Percentiles rank a stretch among this genome's conserved stretches.
Conservation (phyloP, 2,329 filamentous ascomycete genomes). For the Fusarium robinianum region DNA sequence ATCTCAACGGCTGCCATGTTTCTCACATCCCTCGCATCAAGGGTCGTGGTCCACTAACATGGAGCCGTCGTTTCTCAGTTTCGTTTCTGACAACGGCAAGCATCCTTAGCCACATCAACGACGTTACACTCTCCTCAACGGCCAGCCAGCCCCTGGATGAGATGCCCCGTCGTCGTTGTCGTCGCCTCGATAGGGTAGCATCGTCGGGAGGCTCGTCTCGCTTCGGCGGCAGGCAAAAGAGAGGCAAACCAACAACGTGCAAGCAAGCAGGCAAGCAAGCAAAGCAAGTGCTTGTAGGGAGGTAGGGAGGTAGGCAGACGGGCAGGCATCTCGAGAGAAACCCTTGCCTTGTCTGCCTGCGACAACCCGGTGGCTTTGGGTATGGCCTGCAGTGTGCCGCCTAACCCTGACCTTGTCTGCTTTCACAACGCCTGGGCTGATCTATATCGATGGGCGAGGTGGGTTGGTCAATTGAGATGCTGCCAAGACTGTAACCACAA, state of each 20-base stretch:
- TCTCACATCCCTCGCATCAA: neutral
- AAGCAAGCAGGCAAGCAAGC: conserved; percentile 5
- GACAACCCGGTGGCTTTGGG: conserved; percentile 1
- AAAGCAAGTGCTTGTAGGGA: neutral
- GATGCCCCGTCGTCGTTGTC: too few relatives aligned
- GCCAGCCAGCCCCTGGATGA: conserved; percentile 26
- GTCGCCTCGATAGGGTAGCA: conserved; percentile 21
- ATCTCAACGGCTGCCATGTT: conserved; percentile 8
- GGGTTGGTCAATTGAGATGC: conserved; percentile 11
- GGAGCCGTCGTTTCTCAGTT: conserved; percentile 4
- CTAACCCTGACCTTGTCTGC: conserved; percentile 11
- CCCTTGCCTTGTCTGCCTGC: conserved; percentile 14
- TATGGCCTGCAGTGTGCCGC: conserved; percentile 10
- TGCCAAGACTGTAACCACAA: conserved; percentile 9
- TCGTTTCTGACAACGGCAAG: conserved; percentile 14
- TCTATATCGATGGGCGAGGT: conserved; percentile 8
- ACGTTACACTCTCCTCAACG: conserved; percentile 12
- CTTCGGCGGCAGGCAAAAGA: conserved; percentile 25
- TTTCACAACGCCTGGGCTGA: conserved; percentile 6
- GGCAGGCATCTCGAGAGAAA: conserved; percentile 2
- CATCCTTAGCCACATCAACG: too few relatives aligned
- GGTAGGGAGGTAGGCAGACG: conserved; percentile 7
- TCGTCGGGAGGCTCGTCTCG: conserved; percentile 19
- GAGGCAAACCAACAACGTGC: neutral
- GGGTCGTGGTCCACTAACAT: neutral